phyloP scores from a whole-genome alignment of 2,329 filamentous ascomycete species.

The Aspergillus clavatus region DNA sequence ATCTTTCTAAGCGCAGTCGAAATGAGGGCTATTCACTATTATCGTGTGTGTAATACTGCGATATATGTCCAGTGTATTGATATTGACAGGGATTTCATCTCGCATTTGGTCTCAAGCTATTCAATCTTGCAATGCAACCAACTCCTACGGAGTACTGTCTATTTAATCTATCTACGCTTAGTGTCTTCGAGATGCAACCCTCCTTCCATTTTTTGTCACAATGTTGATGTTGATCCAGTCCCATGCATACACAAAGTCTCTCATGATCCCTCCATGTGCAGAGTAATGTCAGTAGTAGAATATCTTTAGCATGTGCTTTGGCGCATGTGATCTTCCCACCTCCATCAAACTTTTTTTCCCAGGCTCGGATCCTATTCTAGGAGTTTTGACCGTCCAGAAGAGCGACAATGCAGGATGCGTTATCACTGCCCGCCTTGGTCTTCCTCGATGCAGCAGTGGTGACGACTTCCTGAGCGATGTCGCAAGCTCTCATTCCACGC shows the following conservation, averaged over 20 bases:
- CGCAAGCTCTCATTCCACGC: slow-evolving; percentile 24
- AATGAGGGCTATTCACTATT: neutral
- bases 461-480: slow-evolving; percentile 27
- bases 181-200: neutral
- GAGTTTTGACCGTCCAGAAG: slow-evolving; percentile 28
- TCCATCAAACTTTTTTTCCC: too few relatives aligned
- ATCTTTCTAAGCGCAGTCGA: neutral
- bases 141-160: neutral
- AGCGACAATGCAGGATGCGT: slow-evolving; percentile 30
- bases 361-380: slow-evolving; percentile 1
- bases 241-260: too few relatives aligned
- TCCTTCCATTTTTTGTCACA: too few relatives aligned
- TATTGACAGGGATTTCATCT: neutral
- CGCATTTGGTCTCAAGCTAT: neutral
- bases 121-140: too few relatives aligned
- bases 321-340: too few relatives aligned
- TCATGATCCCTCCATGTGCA: too few relatives aligned
- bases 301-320: too few relatives aligned
- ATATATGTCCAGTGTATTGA: neutral
- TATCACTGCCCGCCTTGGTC: slow-evolving; percentile 23
- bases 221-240: neutral
- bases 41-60: too few relatives aligned
- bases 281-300: too few relatives aligned
- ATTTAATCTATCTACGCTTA: neutral
- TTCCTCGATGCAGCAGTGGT: slow-evolving; percentile 8